These are phyloP conservation scores for Kingdonia uniflora DNA, from an alignment of 164 flowering plant genomes.

Conservation along the genomic window DNA sequence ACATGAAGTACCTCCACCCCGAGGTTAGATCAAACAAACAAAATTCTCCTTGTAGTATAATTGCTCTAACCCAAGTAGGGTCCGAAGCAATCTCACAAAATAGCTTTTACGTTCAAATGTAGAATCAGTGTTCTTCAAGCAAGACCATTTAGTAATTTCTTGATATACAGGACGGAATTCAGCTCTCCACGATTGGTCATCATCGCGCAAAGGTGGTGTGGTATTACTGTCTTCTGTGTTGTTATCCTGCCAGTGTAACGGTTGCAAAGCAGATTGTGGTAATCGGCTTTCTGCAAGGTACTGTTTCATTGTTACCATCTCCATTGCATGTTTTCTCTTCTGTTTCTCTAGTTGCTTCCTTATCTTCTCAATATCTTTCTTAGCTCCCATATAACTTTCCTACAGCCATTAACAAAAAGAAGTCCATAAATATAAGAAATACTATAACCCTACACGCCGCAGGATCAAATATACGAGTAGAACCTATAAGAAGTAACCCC, in stretches of 20 bases:
- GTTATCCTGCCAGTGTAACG: constrained; percentile 40
- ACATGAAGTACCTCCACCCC: too few relatives aligned
- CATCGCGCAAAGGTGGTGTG: constrained; percentile 22
- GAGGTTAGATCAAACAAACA: not conserved
- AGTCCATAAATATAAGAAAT: too few relatives aligned
- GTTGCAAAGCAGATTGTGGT: constrained; percentile 75
- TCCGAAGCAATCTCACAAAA: constrained; percentile 3
- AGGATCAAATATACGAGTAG: too few relatives aligned
- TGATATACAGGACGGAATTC: constrained; percentile 67
- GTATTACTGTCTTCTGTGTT: constrained; percentile 12
- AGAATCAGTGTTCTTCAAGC: not conserved
- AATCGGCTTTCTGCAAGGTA: constrained; percentile 80
- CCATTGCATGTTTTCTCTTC: constrained; percentile 92
- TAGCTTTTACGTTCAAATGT: too few relatives aligned
- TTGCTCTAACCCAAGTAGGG: constrained; percentile 13
- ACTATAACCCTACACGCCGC: too few relatives aligned
- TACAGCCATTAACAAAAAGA: constrained; percentile 14
- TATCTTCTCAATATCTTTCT: constrained; percentile 68
- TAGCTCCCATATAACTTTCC: constrained; percentile 37
- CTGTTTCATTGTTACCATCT: constrained; percentile 86
- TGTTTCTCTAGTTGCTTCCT: constrained; percentile 80
- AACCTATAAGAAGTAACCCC: too few relatives aligned
- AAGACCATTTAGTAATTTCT: not conserved
- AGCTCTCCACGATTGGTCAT: constrained; percentile 89
- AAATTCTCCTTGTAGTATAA: not conserved